Evolutionary conservation across 306 rosid species (phyloP), one percentile per base, ranked within the genome.

Genomic region (Gynostemma pentaphyllum): DNA sequence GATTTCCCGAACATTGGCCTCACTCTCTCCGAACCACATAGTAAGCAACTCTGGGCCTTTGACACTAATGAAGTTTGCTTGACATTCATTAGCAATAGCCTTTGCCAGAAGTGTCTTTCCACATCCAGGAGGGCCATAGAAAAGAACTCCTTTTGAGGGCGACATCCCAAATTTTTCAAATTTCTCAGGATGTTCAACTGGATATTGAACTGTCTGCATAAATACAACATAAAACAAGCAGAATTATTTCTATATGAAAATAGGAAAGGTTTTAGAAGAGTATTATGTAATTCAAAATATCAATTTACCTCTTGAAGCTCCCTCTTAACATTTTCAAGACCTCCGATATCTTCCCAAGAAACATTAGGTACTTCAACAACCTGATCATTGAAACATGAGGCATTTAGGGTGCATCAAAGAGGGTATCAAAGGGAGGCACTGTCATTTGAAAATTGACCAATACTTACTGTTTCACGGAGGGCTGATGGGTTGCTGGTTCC

Each of bases 11-110:
- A 92, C 98, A 41, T 92, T 92, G 54, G 98, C 98, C 81, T 92
- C 98, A 78, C 98, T 92, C 82, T 92, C 98, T 76, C 98, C 98
- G 60, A 92, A 92, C 98, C 98, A 92, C 98, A 92, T 92, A 0
- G 98, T 92, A 49, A 92, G 96, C 60, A 92, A 87, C 80, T 92
- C 98, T 0, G 98, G 98, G 67, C 98, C 98, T 84, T 92, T 92
- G 65, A 92, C 73, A 76, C 98, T 92, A 71, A 92, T 92, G 70
- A 92, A 92, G 83, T 92, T 92, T 2, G 98, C 98, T 74, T 92
- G 98, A 64, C 98, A 92, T 76, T 92, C 98, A 69, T 92, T 92
- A 36, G 98, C 98, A 76, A 92, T 92, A 52, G 98, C 98, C 71
- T 88, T 92, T 30, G 98, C 98, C 59, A 92, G 75, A 66, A 92